A percentile compares a stretch with the other conserved stretches of the same genome.
These are phyloP conservation scores for Blastobotrys arbuscula DNA, from an alignment of 1,139 yeast species.

Conservation along the genomic window DNA sequence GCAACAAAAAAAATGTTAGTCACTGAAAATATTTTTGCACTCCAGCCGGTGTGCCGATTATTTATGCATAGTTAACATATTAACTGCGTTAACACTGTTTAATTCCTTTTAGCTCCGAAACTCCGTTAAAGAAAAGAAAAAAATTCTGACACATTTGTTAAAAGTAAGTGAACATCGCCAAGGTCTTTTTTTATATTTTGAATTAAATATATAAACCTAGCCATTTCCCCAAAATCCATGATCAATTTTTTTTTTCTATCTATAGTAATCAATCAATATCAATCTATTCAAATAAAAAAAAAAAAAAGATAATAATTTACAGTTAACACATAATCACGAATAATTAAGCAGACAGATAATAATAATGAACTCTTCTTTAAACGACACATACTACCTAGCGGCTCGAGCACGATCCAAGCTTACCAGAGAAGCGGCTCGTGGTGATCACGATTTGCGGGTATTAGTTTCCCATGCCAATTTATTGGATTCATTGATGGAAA, in stretches of 20 bases:
- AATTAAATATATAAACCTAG: constrained; percentile 3
- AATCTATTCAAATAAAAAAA: background rate
- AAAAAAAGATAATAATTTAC: background rate
- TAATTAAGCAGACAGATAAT: background rate
- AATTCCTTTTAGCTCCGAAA: background rate
- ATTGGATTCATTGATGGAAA: constrained; percentile 62
- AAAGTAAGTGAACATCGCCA: too few relatives aligned
- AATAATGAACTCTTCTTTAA: background rate
- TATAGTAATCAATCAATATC: background rate
- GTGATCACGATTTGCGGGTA: constrained; percentile 54
- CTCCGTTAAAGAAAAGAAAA: constrained; percentile 3
- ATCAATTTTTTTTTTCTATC: background rate
- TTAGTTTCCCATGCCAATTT: constrained; percentile 74
- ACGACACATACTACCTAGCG: constrained; percentile 60
- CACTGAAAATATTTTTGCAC: background rate
- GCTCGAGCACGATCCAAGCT: constrained; percentile 64
- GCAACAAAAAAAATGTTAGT: too few relatives aligned
- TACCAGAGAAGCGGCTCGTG: constrained; percentile 57
- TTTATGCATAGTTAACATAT: background rate
- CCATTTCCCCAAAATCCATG: background rate
- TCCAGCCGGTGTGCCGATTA: background rate
- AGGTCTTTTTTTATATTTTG: constrained; percentile 1
- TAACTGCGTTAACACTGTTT: background rate
- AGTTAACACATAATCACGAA: background rate
- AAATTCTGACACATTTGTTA: background rate